Conservation (phyloP, 257 asterid species). For the Nicotiana tomentosiformis region DNA sequence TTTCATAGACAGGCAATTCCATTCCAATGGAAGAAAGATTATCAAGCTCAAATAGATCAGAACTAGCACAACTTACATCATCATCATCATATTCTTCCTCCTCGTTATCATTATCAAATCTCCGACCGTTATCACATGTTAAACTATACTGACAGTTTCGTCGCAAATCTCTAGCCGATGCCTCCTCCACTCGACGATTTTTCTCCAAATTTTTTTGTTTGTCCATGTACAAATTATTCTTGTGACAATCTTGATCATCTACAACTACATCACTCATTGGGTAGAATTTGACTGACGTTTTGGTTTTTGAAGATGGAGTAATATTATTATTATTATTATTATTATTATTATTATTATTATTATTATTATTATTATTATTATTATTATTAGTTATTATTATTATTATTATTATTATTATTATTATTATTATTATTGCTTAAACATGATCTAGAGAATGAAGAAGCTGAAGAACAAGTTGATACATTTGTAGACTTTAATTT, state of each 20-base stretch:
- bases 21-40: slow-evolving; percentile 65
- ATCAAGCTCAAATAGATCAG: slow-evolving; percentile 76
- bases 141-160: slow-evolving; percentile 45
- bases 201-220: slow-evolving; percentile 23
- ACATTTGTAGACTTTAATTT: slow-evolving; percentile 39
- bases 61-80: slow-evolving; percentile 65
- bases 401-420: background rate
- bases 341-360: slow-evolving; percentile 25
- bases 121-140: background rate
- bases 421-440: slow-evolving; percentile 45
- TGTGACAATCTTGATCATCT: slow-evolving; percentile 56
- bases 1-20: slow-evolving; percentile 71
- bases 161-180: slow-evolving; percentile 44
- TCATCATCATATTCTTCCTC: slow-evolving; percentile 38
- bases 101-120: too few relatives aligned
- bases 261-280: slow-evolving; percentile 56
- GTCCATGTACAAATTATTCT: slow-evolving; percentile 11
- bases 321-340: background rate
- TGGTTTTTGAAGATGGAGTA: slow-evolving; percentile 38
- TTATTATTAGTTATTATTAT: slow-evolving; percentile 2
- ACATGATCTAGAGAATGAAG: slow-evolving; percentile 79
- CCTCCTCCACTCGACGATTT: slow-evolving; percentile 55
- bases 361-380: slow-evolving; percentile 10
- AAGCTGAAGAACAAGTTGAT: slow-evolving; percentile 72
- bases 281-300: slow-evolving; percentile 66